Base-by-base conservation (phyloP, 177 flowering plant genomes). In the Vitis hybrid region DNA sequence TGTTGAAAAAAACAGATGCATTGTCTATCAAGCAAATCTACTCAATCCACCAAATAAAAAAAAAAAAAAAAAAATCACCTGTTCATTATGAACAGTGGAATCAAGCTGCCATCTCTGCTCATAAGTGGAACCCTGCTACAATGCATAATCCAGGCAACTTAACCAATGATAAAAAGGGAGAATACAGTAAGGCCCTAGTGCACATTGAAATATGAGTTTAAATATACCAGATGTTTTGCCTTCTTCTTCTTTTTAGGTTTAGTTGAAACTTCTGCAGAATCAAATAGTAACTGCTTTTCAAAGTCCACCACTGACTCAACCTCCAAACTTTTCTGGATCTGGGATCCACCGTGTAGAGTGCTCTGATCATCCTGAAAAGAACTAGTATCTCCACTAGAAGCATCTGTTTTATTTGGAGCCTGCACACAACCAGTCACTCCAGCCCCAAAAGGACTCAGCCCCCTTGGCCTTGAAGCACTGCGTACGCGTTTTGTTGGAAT, bases 291-390 rank as follows among this genome's bases (percentile, higher is more conserved):
- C 69, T 82, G 91, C 80, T 77, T 91, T 50, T 86, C 93, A 77
- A 81, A 91, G 23, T 92, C 94, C 56, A 83, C 89, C 30, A 70
- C 76, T n/a, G 99, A 94, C 65, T 96, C 99, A 74, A 85, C 89
- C 75, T 96, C 98, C 72, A 83, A 58, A 69, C 75, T 82, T 77
- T 82, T 91, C 77, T 82, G 89, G 30, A 80, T 57, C 50, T 77
- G 85, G 18, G 87, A 84, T 58, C 91, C 98, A 76, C 91, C 91
- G 67, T 82, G 87, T 66, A 88, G 75, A 72, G 89, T 82, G 76
- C 88, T 89, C 77, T 83, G 97, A 67, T 96, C 99, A 83, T 96
- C 99, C 78, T 94, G 98, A 72, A 85, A 92, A 54, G 99, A 92
- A 82, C 81, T 88, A 67, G 97, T 96, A 79, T 96, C 99, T 68